Percentiles rank a stretch among this genome's conserved stretches.
phyloP scores from a whole-genome alignment of 768 basidiomycete genomes.

The Kwoniella shandongensis region DNA sequence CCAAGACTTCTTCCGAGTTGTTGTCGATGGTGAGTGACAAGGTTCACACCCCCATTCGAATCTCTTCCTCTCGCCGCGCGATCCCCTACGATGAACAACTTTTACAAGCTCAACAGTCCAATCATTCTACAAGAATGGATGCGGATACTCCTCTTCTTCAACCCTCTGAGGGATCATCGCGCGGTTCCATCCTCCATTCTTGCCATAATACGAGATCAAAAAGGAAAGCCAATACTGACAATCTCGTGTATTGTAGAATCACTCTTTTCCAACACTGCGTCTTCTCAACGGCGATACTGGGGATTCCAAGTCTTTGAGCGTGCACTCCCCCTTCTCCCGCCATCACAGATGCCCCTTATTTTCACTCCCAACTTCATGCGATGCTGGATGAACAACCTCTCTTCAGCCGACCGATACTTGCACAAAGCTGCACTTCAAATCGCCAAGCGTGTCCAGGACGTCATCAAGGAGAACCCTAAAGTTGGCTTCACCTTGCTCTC shows the following conservation, averaged over 20 bases:
- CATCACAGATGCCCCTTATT: constrained; percentile 73
- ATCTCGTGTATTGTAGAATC: constrained; percentile 62
- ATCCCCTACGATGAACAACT: background rate
- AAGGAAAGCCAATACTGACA: background rate
- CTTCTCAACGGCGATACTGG: constrained; percentile 87
- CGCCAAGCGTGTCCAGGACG: constrained; percentile 71
- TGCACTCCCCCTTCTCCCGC: constrained; percentile 67
- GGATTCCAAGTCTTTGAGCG: constrained; percentile 90
- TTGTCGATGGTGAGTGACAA: constrained; percentile 74
- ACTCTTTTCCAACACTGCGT: constrained; percentile 78
- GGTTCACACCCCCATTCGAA: background rate
- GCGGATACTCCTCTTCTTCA: too few species aligned
- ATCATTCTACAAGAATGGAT: background rate
- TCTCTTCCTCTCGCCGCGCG: background rate
- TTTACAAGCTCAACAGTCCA: background rate
- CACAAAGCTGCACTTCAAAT: constrained; percentile 85
- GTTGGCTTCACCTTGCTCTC: constrained; percentile 81
- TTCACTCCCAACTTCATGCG: constrained; percentile 96
- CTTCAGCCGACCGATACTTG: constrained; percentile 79
- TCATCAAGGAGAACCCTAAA: constrained; percentile 72
- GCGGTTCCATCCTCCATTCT: background rate
- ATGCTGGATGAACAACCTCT: constrained; percentile 93
- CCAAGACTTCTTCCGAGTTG: constrained; percentile 84
- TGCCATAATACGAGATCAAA: background rate
- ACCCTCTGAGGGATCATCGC: background rate